Conservation (phyloP, 805 yeast species). For the Spathaspora hagerdaliae region DNA sequence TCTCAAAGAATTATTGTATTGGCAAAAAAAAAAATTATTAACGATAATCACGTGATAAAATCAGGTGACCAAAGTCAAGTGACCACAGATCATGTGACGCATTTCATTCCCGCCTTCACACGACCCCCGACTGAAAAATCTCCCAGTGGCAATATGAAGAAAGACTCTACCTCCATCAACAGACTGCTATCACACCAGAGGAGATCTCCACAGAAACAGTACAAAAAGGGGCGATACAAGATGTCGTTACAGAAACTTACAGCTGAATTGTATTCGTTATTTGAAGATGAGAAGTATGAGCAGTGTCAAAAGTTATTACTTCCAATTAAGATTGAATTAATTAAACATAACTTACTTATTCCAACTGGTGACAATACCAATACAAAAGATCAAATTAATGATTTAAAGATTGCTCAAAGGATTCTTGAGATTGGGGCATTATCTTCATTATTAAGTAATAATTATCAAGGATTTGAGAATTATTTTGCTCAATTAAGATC, state of each 20-base stretch:
- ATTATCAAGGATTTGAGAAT: slow-evolving; percentile 66
- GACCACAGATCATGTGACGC: background rate
- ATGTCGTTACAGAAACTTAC: slow-evolving; percentile 70
- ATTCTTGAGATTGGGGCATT: slow-evolving; percentile 88
- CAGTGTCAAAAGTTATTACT: slow-evolving; percentile 62
- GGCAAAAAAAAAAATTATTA: background rate
- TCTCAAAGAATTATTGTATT: too few species aligned
- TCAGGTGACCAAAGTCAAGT: too few species aligned
- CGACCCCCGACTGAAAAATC: background rate
- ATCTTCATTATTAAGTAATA: slow-evolving; percentile 60
- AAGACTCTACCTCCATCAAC: background rate
- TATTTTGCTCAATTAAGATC: slow-evolving; percentile 71
- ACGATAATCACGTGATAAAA: background rate
- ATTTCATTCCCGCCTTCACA: background rate
- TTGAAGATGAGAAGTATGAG: slow-evolving; percentile 56
- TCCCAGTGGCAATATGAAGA: background rate
- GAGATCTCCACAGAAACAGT: background rate
- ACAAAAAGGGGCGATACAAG: background rate
- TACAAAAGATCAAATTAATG: slow-evolving; percentile 47
- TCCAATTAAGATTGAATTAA: slow-evolving; percentile 71
- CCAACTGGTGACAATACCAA: slow-evolving; percentile 45
- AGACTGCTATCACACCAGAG: too few species aligned
- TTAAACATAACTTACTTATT: slow-evolving; percentile 71
- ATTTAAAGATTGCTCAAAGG: slow-evolving; percentile 72
- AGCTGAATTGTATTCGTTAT: slow-evolving; percentile 61